These are phyloP conservation scores for Plasmodium falciparum DNA, from an alignment of 169 alveolate species.

Conservation along the genomic window DNA sequence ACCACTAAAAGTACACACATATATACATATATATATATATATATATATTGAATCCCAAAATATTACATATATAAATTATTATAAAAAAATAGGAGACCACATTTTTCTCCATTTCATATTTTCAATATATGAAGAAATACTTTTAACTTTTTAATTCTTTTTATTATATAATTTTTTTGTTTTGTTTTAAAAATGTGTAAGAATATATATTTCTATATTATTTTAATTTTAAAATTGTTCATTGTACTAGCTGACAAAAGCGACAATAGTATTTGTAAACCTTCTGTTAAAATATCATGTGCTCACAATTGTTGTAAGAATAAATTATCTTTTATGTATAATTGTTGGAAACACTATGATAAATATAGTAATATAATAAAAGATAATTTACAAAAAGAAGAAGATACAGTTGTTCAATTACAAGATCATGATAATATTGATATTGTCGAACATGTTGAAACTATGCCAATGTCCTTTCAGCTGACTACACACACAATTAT, in stretches of 20 bases:
- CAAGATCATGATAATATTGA: constrained; percentile 1
- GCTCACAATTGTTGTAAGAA: constrained; percentile 18
- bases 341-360: constrained; percentile 39
- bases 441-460: not conserved
- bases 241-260: not conserved
- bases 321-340: constrained; percentile 32
- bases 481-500: constrained; percentile 57
- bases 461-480: constrained; percentile 73
- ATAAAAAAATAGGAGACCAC: too few relatives aligned
- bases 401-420: not conserved
- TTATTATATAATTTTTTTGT: not conserved
- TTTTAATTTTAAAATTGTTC: constrained; percentile 22
- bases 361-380: constrained; percentile 27
- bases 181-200: constrained; percentile 14
- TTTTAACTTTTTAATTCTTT: too few relatives aligned
- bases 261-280: constrained; percentile 6
- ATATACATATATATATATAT: too few relatives aligned
- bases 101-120: too few relatives aligned
- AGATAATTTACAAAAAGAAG: constrained; percentile 11
- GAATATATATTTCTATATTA: constrained; percentile 13
- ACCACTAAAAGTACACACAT: too few relatives aligned
- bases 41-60: too few relatives aligned
- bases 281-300: constrained; percentile 4
- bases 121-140: too few relatives aligned
- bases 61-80: too few relatives aligned